Conservation (phyloP, 352 stramenopile genomes). For the Aphanomyces invadans region DNA sequence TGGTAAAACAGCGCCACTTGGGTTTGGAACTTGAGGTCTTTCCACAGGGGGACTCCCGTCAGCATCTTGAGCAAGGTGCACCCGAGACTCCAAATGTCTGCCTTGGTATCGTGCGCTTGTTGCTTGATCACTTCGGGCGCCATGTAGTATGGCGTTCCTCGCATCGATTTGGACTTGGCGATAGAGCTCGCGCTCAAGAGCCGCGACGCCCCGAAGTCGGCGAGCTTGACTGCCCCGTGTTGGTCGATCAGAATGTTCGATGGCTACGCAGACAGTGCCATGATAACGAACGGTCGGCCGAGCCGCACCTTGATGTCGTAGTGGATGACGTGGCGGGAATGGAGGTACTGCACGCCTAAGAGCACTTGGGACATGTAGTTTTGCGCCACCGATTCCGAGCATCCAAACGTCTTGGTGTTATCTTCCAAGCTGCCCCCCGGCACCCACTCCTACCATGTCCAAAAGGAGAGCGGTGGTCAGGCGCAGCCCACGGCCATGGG, state of each 20-base stretch:
- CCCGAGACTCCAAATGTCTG: constrained; percentile 80
- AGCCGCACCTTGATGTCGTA: constrained; percentile 52
- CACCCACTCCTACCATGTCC: constrained; percentile 61
- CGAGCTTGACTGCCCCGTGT: constrained; percentile 89
- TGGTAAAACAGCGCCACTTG: constrained; percentile 59
- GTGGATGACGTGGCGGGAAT: constrained; percentile 49
- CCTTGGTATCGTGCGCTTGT: constrained; percentile 53
- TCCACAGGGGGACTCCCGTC: constrained; percentile 61
- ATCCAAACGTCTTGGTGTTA: constrained; percentile 75
- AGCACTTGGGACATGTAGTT: constrained; percentile 82
- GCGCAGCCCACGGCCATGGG: no score
- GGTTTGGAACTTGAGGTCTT: constrained; percentile 68
- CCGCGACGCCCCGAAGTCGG: constrained; percentile 89
- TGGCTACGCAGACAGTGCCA: constrained; percentile 29
- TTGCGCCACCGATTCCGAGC: constrained; percentile 56
- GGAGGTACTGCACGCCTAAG: constrained; percentile 47
- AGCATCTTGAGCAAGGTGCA: constrained; percentile 73
- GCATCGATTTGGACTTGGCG: constrained; percentile 50
- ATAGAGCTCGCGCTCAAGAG: constrained; percentile 47
- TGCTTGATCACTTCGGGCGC: constrained; percentile 84
- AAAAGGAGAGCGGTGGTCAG: constrained; percentile 1
- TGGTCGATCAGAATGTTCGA: constrained; percentile 94
- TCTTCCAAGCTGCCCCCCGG: constrained; percentile 73
- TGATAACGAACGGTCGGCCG: background rate
- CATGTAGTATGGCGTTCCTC: constrained; percentile 83